Evolutionary conservation across 208 protist genomes (phyloP).

Genomic region (Lotmaria passim): DNA sequence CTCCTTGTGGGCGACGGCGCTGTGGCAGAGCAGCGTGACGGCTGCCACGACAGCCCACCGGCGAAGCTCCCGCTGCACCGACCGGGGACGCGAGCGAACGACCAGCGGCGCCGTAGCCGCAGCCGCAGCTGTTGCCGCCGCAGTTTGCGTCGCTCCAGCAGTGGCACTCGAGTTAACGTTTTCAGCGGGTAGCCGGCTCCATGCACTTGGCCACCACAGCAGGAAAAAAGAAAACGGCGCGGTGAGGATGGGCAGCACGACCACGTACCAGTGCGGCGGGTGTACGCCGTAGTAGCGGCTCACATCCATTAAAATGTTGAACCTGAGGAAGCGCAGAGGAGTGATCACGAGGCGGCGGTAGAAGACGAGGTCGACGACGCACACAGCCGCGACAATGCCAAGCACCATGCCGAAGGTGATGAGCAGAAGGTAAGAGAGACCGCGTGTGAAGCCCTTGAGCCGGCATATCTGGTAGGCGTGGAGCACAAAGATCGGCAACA

Average conservation of each 20-base stretch:
- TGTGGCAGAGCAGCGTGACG: slow-evolving; percentile 61
- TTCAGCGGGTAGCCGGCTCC: not conserved
- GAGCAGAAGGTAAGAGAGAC: slow-evolving; percentile 14
- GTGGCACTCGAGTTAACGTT: not conserved
- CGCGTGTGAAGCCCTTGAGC: slow-evolving; percentile 27
- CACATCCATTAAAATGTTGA: slow-evolving; percentile 88
- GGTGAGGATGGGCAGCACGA: slow-evolving; percentile 66
- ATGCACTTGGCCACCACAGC: slow-evolving; percentile 26
- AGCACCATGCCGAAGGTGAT: slow-evolving; percentile 32
- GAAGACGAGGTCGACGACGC: slow-evolving; percentile 63
- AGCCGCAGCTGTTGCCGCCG: not conserved
- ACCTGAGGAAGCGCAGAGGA: slow-evolving; percentile 74
- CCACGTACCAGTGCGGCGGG: slow-evolving; percentile 87
- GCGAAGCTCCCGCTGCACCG: slow-evolving; percentile 21
- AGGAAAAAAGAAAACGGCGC: slow-evolving; percentile 58
- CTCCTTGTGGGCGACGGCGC: slow-evolving; percentile 93
- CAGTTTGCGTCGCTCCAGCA: not conserved
- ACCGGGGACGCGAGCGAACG: slow-evolving; percentile 3
- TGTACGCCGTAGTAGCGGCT: slow-evolving; percentile 91
- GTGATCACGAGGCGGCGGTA: slow-evolving; percentile 63
- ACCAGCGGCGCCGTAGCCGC: not conserved
- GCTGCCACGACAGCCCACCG: slow-evolving; percentile 17
- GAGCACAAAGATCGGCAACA: slow-evolving; percentile 55
- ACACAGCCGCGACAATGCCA: slow-evolving; percentile 23
- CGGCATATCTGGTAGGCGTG: slow-evolving; percentile 30